Percentiles rank a stretch among this genome's conserved stretches.
These are phyloP conservation scores for Beauveria caledonica DNA, from an alignment of 2,329 filamentous ascomycete genomes.

Conservation along the genomic window DNA sequence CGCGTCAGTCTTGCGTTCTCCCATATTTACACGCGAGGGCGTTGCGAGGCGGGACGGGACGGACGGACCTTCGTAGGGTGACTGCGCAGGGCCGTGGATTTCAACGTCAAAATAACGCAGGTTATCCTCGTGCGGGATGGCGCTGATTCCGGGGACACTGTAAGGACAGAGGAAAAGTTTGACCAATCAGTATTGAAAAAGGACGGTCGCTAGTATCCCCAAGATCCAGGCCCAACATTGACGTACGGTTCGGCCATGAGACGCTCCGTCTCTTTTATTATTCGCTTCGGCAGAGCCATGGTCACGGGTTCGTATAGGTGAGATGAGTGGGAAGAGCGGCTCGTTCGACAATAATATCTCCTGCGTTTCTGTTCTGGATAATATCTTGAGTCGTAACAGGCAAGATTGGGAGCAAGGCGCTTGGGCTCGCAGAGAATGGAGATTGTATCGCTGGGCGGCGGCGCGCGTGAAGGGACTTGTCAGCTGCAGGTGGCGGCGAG, in stretches of 20 bases:
- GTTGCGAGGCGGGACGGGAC: conserved; percentile 16
- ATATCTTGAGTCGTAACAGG: background rate
- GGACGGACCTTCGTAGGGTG: conserved; percentile 80
- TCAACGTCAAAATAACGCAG: conserved; percentile 96
- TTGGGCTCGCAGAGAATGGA: background rate
- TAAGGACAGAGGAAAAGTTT: background rate
- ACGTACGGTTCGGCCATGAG: conserved; percentile 91
- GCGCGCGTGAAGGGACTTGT: background rate
- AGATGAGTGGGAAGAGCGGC: no score
- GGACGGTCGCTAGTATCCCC: background rate
- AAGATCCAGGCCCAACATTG: background rate
- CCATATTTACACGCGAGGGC: background rate
- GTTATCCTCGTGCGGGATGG: conserved; percentile 93
- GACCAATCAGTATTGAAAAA: background rate
- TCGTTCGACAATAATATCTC: background rate
- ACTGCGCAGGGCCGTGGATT: conserved; percentile 85
- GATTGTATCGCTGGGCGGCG: background rate
- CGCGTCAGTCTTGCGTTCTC: background rate
- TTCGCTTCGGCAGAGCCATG: conserved; percentile 86
- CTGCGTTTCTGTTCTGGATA: background rate
- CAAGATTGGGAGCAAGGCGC: background rate
- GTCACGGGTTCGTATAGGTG: background rate
- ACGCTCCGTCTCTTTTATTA: conserved; percentile 97
- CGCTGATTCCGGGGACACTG: conserved; percentile 93
- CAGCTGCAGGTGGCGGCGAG: conserved; percentile 9